phyloP scores from a whole-genome alignment of 345 rosid genomes.

The Laguncularia racemosa region DNA sequence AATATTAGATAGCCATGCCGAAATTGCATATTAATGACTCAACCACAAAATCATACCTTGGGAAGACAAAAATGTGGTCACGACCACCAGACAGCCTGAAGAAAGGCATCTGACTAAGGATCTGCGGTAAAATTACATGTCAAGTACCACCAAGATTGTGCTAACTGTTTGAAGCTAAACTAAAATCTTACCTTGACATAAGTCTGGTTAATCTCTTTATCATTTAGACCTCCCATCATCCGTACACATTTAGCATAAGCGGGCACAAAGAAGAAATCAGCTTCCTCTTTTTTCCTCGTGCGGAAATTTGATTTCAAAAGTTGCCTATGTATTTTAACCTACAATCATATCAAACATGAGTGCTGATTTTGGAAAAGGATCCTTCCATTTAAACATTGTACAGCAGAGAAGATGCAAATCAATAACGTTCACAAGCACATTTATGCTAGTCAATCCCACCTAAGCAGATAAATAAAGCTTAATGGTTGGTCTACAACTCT shows the following conservation, averaged over 20 bases:
- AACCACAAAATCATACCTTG: conserved; percentile 42
- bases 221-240: conserved; percentile 89
- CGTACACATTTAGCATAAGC: conserved; percentile 84
- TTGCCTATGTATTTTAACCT: conserved; percentile 84
- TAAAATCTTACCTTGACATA: conserved; percentile 56
- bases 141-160: too few species aligned
- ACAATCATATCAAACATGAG: conserved; percentile 2
- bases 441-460: too few species aligned
- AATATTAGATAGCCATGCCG: too few species aligned
- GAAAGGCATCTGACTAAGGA: conserved; percentile 86
- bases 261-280: conserved; percentile 94
- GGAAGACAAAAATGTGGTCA: conserved; percentile 91
- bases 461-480: too few species aligned
- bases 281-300: conserved; percentile 71
- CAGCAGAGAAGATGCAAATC: too few species aligned
- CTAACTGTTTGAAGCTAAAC: neutral
- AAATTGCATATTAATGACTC: too few species aligned
- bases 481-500: too few species aligned
- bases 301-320: conserved; percentile 57
- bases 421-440: too few species aligned
- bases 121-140: conserved; percentile 24
- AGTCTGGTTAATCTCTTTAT: conserved; percentile 79
- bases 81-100: conserved; percentile 91
- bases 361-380: neutral
- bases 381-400: neutral